phyloP scores from a whole-genome alignment of 176 grass and related monocot genomes.

The Aechmea fasciata region DNA sequence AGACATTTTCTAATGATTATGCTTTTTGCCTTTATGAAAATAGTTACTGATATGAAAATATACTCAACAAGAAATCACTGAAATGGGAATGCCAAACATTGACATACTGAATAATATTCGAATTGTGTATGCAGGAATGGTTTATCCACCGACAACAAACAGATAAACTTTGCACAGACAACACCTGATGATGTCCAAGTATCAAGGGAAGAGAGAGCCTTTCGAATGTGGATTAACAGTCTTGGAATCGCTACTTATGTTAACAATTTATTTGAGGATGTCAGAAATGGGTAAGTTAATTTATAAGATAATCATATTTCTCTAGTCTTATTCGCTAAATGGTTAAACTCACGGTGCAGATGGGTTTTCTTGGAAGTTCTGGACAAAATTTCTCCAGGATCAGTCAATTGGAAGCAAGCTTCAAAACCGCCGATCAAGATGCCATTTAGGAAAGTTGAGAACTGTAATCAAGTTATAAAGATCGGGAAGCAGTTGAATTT shows the following conservation, averaged over 20 bases:
- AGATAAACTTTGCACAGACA: constrained; percentile 20
- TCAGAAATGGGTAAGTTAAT: constrained; percentile 71
- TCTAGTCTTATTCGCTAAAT: not conserved
- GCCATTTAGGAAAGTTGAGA: constrained; percentile 96
- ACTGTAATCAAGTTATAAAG: constrained; percentile 95
- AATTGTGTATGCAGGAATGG: constrained; percentile 56
- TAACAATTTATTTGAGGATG: constrained; percentile 95
- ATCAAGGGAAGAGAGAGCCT: constrained; percentile 93
- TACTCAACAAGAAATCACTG: no score
- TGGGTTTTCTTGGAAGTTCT: constrained; percentile 98
- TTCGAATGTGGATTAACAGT: constrained; percentile 98
- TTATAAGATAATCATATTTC: not conserved
- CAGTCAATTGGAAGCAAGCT: constrained; percentile 85
- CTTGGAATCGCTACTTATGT: constrained; percentile 83
- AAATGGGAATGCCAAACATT: no score
- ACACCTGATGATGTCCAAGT: constrained; percentile 72
- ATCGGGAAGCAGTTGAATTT: constrained; percentile 82
- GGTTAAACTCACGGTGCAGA: constrained; percentile 31
- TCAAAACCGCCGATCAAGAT: constrained; percentile 93
- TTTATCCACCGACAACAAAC: constrained; percentile 37
- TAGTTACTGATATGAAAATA: no score
- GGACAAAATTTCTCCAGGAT: constrained; percentile 90
- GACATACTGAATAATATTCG: not conserved
- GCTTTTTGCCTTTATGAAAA: no score
- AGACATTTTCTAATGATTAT: no score